phyloP scores from a whole-genome alignment of 192 early-diverging fungal genomes.

The Rhizoclosmatium sp. region DNA sequence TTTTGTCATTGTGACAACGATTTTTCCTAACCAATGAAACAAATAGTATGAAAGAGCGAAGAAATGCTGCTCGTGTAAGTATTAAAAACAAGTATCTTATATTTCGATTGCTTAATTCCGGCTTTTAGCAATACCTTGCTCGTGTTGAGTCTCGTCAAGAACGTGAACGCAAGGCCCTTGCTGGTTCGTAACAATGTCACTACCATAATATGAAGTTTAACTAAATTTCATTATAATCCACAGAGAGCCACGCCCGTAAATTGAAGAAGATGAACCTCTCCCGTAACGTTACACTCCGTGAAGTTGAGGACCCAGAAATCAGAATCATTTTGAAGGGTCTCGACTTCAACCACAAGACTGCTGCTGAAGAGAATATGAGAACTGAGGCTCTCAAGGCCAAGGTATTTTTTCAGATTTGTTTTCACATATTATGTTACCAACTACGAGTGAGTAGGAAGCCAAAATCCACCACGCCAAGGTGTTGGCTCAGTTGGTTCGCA shows the following conservation, averaged over 20 bases:
- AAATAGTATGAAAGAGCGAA: slow-evolving; percentile 26
- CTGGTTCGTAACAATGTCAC: slow-evolving; percentile 5
- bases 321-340: slow-evolving; percentile 34
- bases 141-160: slow-evolving; percentile 37
- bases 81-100: not conserved
- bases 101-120: not conserved
- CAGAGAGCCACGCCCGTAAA: slow-evolving; percentile 33
- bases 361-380: slow-evolving; percentile 28
- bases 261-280: slow-evolving; percentile 36
- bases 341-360: slow-evolving; percentile 39
- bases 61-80: slow-evolving; percentile 36
- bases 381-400: slow-evolving; percentile 14
- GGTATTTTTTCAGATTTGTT: not conserved
- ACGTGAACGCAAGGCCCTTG: slow-evolving; percentile 27
- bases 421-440: not conserved
- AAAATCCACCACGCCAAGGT: slow-evolving; percentile 36
- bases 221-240: not conserved
- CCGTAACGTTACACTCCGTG: slow-evolving; percentile 34
- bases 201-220: not conserved
- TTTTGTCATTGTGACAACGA: not conserved
- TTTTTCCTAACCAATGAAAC: not conserved
- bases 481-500: slow-evolving; percentile 29
- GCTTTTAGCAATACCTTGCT: slow-evolving; percentile 18
- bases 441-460: slow-evolving; percentile 17
- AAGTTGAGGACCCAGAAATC: slow-evolving; percentile 42